These are phyloP conservation scores for Stenocarpella maydis DNA, from an alignment of 2,329 filamentous ascomycete species.

Conservation along the genomic window DNA sequence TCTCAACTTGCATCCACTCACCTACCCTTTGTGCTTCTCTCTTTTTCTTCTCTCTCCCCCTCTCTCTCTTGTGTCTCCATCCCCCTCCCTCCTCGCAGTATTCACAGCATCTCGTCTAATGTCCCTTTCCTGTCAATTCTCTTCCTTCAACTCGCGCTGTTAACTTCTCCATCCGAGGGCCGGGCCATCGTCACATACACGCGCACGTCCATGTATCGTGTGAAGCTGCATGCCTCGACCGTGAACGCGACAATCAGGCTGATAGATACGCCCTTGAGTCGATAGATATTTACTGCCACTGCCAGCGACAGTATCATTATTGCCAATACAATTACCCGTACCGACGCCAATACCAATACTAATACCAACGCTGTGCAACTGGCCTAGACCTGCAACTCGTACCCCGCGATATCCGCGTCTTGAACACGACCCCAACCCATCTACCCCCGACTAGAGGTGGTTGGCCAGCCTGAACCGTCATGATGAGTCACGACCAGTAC, in stretches of 20 bases:
- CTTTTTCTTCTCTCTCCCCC: background rate
- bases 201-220: background rate
- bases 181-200: conserved; percentile 5
- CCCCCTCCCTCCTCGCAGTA: too few relatives aligned
- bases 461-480: conserved; percentile 8
- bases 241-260: background rate
- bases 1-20: conserved; percentile 1
- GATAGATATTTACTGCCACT: background rate
- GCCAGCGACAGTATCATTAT: background rate
- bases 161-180: background rate
- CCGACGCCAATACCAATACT: background rate
- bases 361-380: background rate
- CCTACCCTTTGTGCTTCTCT: background rate
- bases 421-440: background rate
- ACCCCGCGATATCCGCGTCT: background rate
- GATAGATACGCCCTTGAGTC: background rate
- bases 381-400: background rate
- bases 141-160: background rate
- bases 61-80: too few relatives aligned
- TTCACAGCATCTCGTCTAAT: conserved; percentile 16
- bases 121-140: background rate
- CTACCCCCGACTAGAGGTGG: background rate
- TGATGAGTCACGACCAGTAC: conserved; percentile 30
- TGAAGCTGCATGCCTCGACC: conserved; percentile 2
- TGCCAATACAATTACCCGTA: background rate